phyloP scores from a whole-genome alignment of 768 basidiomycete species.

The Leccinum disarticulatum region DNA sequence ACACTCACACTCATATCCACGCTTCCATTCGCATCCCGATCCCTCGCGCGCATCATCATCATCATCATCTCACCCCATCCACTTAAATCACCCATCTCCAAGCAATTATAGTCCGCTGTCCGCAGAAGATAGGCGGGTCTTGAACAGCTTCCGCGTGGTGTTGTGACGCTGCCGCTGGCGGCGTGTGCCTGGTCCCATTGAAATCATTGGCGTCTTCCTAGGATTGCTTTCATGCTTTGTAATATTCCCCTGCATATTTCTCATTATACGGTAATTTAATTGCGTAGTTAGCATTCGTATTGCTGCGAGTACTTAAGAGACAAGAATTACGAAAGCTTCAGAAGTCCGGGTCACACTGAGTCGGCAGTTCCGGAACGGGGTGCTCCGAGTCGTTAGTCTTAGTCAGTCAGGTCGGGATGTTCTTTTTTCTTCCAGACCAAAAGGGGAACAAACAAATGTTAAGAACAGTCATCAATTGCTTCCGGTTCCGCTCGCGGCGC shows the following conservation, averaged over 20 bases:
- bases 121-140: conserved; percentile 57
- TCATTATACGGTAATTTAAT: conserved; percentile 4
- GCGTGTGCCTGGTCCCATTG: not conserved
- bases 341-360: not conserved
- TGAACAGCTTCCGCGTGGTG: conserved; percentile 55
- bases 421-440: not conserved
- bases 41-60: not conserved
- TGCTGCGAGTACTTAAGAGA: not conserved
- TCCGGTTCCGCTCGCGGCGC: not conserved
- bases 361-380: not conserved
- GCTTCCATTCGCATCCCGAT: conserved; percentile 5
- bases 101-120: conserved; percentile 42
- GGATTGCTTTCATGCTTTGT: not conserved
- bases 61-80: conserved; percentile 16
- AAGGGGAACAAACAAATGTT: not conserved
- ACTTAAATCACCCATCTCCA: conserved; percentile 25
- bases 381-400: not conserved
- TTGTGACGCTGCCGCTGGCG: conserved; percentile 33
- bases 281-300: not conserved
- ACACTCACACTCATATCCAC: not conserved
- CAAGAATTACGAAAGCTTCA: not conserved
- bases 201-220: conserved; percentile 3
- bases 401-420: not conserved
- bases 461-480: not conserved
- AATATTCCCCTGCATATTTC: conserved; percentile 3